Evolutionary conservation across 2,329 filamentous ascomycete species (phyloP), one percentile per base, ranked within the genome.

Genomic region (Talaromyces sp.): DNA sequence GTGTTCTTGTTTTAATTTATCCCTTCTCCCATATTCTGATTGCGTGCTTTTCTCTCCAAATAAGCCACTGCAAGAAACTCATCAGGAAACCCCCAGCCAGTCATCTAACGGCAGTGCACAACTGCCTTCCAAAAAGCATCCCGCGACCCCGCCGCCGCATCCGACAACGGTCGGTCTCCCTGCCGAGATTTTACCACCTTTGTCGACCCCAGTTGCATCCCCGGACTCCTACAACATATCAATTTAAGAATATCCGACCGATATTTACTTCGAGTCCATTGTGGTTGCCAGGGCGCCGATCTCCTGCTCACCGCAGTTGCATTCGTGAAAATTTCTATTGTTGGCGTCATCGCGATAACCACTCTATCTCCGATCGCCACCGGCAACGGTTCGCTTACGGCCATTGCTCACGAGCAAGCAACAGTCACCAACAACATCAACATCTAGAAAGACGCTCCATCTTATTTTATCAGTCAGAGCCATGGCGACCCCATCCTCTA

Each of bases 401-500:
- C 22, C 35, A 50, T 27, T 58, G 56, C 37, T 39, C 8, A 31
- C 37, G 37, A 59, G 56, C 56, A 39, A 37, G 52, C 31, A 56
- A 22, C 33, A 22, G n/a, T 56, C n/a, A 16, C 8, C 16, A 39
- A 39, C 50, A 54, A 37, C 31, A 37, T 39, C 31, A 56, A 39
- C 10, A 13, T 11, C 10, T 37, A 6, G 33, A 37, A 11, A 56
- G 2, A 19, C 31, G 13, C 19, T 19, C 14, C 11, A 10, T 19
- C 2, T 24, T 8, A 16, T 22, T 24, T 16, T 27, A 19, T n/a
- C 14, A 11, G 33, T 11, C 33, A 39, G 16, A 41, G 22, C 13
- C 31, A 63, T 66, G 64, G 45, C 54, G 16, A 37, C 47, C 8
- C 45, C 60, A 13, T 39, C 67, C 70, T 73, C 63, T 73, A 72